Percentiles rank a stretch among this genome's conserved stretches.
phyloP scores from a whole-genome alignment of 345 rosid species.

The Citrus medica region DNA sequence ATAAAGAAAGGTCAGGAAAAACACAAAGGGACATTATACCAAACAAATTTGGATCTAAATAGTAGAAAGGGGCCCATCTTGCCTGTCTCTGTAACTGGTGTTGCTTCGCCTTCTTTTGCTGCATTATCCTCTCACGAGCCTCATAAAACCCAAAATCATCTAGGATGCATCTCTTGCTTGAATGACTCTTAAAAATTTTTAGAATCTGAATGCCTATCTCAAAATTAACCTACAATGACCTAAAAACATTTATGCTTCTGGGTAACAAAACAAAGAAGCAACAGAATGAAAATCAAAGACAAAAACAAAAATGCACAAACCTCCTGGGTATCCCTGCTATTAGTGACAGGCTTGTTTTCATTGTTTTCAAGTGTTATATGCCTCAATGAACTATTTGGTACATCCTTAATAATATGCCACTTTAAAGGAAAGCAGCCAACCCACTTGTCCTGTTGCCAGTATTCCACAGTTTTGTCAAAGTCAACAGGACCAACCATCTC shows the following conservation, averaged over 20 bases:
- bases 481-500: conserved; percentile 79
- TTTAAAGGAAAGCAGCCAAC: conserved; percentile 73
- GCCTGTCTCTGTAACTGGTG: conserved; percentile 52
- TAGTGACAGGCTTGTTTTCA: conserved; percentile 80
- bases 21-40: neutral
- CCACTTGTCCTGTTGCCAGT: conserved; percentile 92
- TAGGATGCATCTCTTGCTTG: conserved; percentile 47
- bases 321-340: conserved; percentile 89
- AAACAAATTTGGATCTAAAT: neutral
- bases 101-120: conserved; percentile 46
- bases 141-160: conserved; percentile 66
- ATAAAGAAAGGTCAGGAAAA: neutral
- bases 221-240: conserved; percentile 40
- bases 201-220: conserved; percentile 50
- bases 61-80: conserved; percentile 1
- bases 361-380: conserved; percentile 65
- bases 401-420: conserved; percentile 80
- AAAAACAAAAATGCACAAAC: conserved; percentile 26
- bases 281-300: conserved; percentile 3
- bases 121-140: conserved; percentile 42
- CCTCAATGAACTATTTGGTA: conserved; percentile 64
- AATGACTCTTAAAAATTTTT: conserved; percentile 51
- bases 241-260: neutral
- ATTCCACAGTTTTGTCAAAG: conserved; percentile 60
- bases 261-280: neutral